These are phyloP conservation scores for Gymnopilus dilepis DNA, from an alignment of 768 basidiomycete species.

Conservation along the genomic window DNA sequence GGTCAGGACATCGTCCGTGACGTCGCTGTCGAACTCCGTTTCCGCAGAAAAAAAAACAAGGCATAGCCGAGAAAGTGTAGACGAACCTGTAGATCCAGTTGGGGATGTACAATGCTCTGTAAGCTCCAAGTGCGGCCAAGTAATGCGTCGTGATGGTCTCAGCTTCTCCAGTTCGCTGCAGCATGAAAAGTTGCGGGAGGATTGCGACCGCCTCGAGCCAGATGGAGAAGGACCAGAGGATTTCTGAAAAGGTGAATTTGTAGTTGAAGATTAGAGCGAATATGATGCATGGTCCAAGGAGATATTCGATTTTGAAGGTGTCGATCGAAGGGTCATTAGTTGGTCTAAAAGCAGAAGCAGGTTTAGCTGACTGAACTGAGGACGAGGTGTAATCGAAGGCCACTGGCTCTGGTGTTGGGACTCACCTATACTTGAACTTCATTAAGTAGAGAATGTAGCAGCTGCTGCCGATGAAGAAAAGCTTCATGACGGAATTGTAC, in stretches of 20 bases:
- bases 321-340: conserved; percentile 97
- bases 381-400: too few relatives aligned
- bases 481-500: conserved; percentile 95
- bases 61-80: background rate
- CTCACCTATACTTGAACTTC: conserved; percentile 86
- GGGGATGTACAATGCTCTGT: conserved; percentile 93
- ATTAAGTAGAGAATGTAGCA: conserved; percentile 94
- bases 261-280: conserved; percentile 92
- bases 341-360: conserved; percentile 55
- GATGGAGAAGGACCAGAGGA: conserved; percentile 97
- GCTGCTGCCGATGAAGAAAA: conserved; percentile 92
- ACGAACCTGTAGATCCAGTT: conserved; percentile 98
- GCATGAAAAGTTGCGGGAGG: conserved; percentile 95
- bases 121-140: conserved; percentile 89
- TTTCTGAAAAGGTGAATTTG: conserved; percentile 69
- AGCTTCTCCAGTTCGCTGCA: conserved; percentile 96
- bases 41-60: conserved; percentile 1
- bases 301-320: conserved; percentile 93
- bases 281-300: conserved; percentile 78
- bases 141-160: conserved; percentile 98
- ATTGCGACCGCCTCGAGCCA: conserved; percentile 96
- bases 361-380: background rate
- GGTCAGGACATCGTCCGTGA: background rate
- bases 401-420: conserved; percentile 33
- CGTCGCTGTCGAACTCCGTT: background rate